phyloP scores from a whole-genome alignment of 1,284 basidiomycete species.

The Schizophyllum commune region DNA sequence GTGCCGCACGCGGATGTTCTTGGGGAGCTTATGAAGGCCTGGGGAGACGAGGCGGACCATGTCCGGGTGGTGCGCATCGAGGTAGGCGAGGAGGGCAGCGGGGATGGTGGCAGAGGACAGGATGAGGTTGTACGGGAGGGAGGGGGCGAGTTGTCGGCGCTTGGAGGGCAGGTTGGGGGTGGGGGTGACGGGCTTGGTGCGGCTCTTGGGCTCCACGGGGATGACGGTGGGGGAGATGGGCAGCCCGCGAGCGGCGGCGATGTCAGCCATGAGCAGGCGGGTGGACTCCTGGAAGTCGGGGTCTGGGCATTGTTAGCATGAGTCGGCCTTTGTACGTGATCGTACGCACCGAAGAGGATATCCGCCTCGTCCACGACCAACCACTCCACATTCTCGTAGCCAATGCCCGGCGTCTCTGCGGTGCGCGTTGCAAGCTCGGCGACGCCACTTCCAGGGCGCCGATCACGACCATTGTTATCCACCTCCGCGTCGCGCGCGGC shows the following conservation, averaged over 20 bases:
- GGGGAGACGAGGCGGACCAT: conserved; percentile 70
- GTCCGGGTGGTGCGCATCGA: conserved; percentile 52
- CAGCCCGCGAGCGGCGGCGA: conserved; percentile 51
- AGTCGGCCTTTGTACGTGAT: neutral
- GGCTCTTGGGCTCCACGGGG: conserved; percentile 3
- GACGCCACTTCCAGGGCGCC: neutral
- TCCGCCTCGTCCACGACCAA: conserved; percentile 86
- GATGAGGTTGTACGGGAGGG: conserved; percentile 71
- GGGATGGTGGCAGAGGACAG: conserved; percentile 88
- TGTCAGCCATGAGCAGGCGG: conserved; percentile 56
- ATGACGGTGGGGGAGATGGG: conserved; percentile 6
- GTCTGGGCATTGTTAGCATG: conserved; percentile 34
- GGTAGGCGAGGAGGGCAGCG: conserved; percentile 59
- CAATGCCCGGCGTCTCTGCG: conserved; percentile 41
- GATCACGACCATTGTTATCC: neutral
- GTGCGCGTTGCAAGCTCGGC: neutral
- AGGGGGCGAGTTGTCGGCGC: conserved; percentile 12
- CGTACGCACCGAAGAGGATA: conserved; percentile 67
- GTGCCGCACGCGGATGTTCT: conserved; percentile 63
- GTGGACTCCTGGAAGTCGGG: conserved; percentile 75
- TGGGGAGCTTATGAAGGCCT: conserved; percentile 69
- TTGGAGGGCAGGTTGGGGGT: neutral
- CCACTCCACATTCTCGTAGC: conserved; percentile 69
- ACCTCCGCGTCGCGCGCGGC: neutral
- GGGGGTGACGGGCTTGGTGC: conserved; percentile 5